A percentile compares a stretch with the other conserved stretches of the same genome.
Evolutionary conservation across 2,329 filamentous ascomycete genomes (phyloP).

Genomic region (Cordyceps tenuipes): DNA sequence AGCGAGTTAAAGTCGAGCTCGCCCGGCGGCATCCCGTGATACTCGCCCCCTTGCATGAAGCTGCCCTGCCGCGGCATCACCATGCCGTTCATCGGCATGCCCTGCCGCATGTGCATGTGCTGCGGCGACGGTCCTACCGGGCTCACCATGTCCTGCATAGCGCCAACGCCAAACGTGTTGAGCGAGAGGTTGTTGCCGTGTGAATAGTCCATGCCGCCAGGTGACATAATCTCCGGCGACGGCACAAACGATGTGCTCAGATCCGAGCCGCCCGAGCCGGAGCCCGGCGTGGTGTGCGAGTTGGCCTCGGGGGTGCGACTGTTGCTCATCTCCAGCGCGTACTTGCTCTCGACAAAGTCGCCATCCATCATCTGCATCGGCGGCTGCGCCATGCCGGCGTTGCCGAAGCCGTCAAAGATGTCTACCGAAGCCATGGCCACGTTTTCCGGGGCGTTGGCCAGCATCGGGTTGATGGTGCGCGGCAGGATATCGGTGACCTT

Average conservation of each 20-base stretch:
- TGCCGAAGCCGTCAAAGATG: slow-evolving; percentile 60
- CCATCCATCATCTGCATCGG: slow-evolving; percentile 35
- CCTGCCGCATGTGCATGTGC: slow-evolving; percentile 22
- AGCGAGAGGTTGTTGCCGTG: slow-evolving; percentile 25
- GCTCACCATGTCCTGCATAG: slow-evolving; percentile 45
- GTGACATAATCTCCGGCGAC: slow-evolving; percentile 47
- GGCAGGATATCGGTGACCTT: slow-evolving; percentile 69
- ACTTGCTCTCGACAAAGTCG: slow-evolving; percentile 38
- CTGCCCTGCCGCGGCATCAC: slow-evolving; percentile 23
- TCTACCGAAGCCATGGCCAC: slow-evolving; percentile 46
- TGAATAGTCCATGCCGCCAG: slow-evolving; percentile 38
- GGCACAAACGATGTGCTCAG: slow-evolving; percentile 44
- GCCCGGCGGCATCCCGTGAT: slow-evolving; percentile 1
- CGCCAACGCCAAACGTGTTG: slow-evolving; percentile 33
- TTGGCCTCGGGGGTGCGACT: slow-evolving; percentile 28
- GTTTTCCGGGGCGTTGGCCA: slow-evolving; percentile 50
- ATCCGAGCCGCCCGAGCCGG: slow-evolving; percentile 19
- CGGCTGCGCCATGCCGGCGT: slow-evolving; percentile 50
- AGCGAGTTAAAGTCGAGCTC: slow-evolving; percentile 19
- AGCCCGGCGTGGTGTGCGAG: slow-evolving; percentile 22
- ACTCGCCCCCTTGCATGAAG: slow-evolving; percentile 21
- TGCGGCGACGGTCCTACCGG: slow-evolving; percentile 28
- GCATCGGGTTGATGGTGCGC: slow-evolving; percentile 49
- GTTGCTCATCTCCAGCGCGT: slow-evolving; percentile 26
- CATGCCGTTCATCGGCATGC: slow-evolving; percentile 23